Evolutionary conservation across 2,329 filamentous ascomycete genomes (phyloP).

Genomic region (Colletotrichum australisinense): DNA sequence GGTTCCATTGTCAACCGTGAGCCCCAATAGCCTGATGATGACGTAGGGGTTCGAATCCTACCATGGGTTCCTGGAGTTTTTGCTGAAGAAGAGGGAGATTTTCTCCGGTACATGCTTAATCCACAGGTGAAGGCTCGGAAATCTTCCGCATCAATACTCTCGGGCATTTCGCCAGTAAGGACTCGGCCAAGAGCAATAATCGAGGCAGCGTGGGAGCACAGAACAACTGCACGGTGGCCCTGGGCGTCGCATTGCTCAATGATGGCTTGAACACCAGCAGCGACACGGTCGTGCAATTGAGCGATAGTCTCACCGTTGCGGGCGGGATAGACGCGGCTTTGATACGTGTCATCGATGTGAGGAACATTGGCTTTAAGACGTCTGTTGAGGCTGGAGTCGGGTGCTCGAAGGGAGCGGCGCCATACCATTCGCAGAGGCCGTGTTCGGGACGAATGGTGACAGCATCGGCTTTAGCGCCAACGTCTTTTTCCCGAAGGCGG

Average conservation of each 20-base stretch:
- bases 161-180: constrained; percentile 82
- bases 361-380: constrained; percentile 76
- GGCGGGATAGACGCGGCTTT: constrained; percentile 74
- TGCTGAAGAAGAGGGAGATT: constrained; percentile 30
- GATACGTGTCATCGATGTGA: constrained; percentile 67
- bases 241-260: constrained; percentile 79
- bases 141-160: constrained; percentile 78
- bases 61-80: constrained; percentile 1
- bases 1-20: constrained; percentile 23
- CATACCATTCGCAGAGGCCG: constrained; percentile 89
- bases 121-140: constrained; percentile 89
- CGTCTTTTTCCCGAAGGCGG: constrained; percentile 24
- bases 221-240: constrained; percentile 75
- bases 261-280: constrained; percentile 75
- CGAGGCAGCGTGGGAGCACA: constrained; percentile 91
- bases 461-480: constrained; percentile 34
- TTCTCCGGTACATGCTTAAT: constrained; percentile 71
- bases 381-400: constrained; percentile 77
- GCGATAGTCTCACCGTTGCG: constrained; percentile 82
- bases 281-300: constrained; percentile 83
- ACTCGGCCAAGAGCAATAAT: constrained; percentile 88
- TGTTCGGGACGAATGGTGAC: constrained; percentile 65
- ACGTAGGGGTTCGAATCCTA: constrained; percentile 31
- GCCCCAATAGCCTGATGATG: constrained; percentile 16
- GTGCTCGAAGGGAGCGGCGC: constrained; percentile 85